These are phyloP conservation scores for Kluyveromyces lactis DNA, from an alignment of 805 yeast species.

Conservation along the genomic window DNA sequence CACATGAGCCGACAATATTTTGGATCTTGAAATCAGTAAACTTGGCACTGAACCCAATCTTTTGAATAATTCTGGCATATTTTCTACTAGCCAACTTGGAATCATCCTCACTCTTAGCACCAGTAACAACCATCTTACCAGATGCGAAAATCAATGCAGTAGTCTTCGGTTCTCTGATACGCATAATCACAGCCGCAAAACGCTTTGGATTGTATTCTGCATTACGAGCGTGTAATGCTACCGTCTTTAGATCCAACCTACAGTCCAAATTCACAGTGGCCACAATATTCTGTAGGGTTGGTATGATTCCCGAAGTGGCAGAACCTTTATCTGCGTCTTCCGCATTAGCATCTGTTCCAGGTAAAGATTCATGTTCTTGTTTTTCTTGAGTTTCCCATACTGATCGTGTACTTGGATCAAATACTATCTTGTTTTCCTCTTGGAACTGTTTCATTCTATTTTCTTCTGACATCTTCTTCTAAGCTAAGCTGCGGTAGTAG, in stretches of 20 bases:
- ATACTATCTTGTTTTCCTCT: constrained; percentile 28
- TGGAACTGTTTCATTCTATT: constrained; percentile 27
- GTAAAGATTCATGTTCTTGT: constrained; percentile 3
- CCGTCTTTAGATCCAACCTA: constrained; percentile 90
- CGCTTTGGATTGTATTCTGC: constrained; percentile 98
- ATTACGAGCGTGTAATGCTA: constrained; percentile 96
- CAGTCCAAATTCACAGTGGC: constrained; percentile 97
- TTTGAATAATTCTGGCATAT: constrained; percentile 96
- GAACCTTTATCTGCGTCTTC: constrained; percentile 42
- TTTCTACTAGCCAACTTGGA: constrained; percentile 97
- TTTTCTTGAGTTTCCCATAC: constrained; percentile 29
- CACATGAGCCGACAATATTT: constrained; percentile 97
- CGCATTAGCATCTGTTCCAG: constrained; percentile 13
- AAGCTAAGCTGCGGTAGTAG: no score
- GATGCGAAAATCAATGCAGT: constrained; percentile 97
- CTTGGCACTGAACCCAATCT: constrained; percentile 95
- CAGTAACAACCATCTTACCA: constrained; percentile 99
- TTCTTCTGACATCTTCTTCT: constrained; percentile 27
- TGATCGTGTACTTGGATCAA: constrained; percentile 30
- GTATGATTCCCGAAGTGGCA: constrained; percentile 90
- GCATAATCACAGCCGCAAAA: constrained; percentile 98
- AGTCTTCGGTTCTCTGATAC: constrained; percentile 97
- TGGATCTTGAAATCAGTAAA: constrained; percentile 97
- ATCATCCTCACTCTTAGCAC: constrained; percentile 98
- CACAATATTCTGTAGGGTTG: constrained; percentile 87